A percentile compares a stretch with the other conserved stretches of the same genome.
Evolutionary conservation across 768 basidiomycete species (phyloP).

Genomic region (Lentinula guzmanii): DNA sequence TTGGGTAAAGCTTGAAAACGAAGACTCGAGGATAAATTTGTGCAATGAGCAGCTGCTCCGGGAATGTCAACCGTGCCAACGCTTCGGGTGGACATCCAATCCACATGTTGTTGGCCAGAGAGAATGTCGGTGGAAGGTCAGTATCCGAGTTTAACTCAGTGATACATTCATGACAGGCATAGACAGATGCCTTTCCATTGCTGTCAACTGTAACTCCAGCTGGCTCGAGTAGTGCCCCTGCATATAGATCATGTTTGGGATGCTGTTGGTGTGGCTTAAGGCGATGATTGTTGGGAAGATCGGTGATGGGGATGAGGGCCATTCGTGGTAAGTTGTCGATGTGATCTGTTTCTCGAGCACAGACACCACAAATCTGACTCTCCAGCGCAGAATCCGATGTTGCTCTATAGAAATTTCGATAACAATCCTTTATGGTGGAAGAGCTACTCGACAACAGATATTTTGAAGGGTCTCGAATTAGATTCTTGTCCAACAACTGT

Average conservation of each 20-base stretch:
- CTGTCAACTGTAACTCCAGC: too few relatives aligned
- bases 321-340: not conserved
- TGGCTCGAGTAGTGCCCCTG: too few relatives aligned
- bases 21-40: constrained; percentile 22
- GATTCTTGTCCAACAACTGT: too few relatives aligned
- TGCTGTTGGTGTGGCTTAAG: too few relatives aligned
- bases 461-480: too few relatives aligned
- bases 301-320: not conserved
- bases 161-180: too few relatives aligned
- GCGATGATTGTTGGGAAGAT: too few relatives aligned
- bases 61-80: not conserved
- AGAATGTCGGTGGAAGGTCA: too few relatives aligned
- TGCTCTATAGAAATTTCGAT: constrained; percentile 9
- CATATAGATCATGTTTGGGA: too few relatives aligned
- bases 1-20: constrained; percentile 29
- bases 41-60: constrained; percentile 5
- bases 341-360: not conserved
- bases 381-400: not conserved
- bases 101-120: constrained; percentile 9
- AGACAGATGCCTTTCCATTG: too few relatives aligned
- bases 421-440: too few relatives aligned
- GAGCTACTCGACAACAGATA: too few relatives aligned
- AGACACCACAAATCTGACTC: not conserved
- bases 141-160: not conserved
- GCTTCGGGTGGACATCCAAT: constrained; percentile 2